Conservation (phyloP, 2,329 filamentous ascomycete species). For the Sporothrix pallida region DNA sequence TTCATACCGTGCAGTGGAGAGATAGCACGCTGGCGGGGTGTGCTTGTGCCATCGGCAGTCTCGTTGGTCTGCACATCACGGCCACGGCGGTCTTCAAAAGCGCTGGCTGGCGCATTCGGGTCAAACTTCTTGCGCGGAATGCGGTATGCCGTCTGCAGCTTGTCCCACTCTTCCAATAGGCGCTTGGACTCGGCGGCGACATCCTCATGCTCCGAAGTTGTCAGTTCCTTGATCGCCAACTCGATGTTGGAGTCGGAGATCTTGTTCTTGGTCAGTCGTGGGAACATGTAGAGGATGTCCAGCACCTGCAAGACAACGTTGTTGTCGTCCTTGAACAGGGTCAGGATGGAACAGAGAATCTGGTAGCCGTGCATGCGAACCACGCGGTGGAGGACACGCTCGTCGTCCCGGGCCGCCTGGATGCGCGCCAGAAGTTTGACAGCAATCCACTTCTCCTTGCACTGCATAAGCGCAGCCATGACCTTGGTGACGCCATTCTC, state of each 20-base stretch:
- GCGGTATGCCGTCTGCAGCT: slow-evolving; percentile 86
- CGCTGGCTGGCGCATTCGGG: slow-evolving; percentile 61
- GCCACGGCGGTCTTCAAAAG: slow-evolving; percentile 66
- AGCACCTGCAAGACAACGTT: slow-evolving; percentile 90
- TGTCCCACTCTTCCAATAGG: slow-evolving; percentile 84
- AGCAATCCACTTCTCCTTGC: slow-evolving; percentile 99
- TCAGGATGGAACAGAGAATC: slow-evolving; percentile 85
- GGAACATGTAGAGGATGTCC: slow-evolving; percentile 85
- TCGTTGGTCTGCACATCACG: slow-evolving; percentile 54
- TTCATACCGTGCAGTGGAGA: slow-evolving; percentile 54
- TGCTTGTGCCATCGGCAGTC: slow-evolving; percentile 37
- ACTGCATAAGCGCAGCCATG: slow-evolving; percentile 95
- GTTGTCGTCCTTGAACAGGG: slow-evolving; percentile 84
- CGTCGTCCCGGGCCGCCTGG: slow-evolving; percentile 77
- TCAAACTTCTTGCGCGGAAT: slow-evolving; percentile 90
- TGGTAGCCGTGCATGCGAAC: slow-evolving; percentile 97
- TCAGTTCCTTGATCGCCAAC: slow-evolving; percentile 73
- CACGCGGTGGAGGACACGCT: slow-evolving; percentile 83
- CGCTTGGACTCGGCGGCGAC: slow-evolving; percentile 73
- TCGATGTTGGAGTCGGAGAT: slow-evolving; percentile 97
- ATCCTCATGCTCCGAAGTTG: slow-evolving; percentile 71
- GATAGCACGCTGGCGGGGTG: slow-evolving; percentile 19
- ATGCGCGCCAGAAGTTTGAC: slow-evolving; percentile 92
- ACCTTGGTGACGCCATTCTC: slow-evolving; percentile 88
- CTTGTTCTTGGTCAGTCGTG: slow-evolving; percentile 92